Base-by-base conservation (phyloP, 2,329 filamentous ascomycete species). In the Fusarium secorum region DNA sequence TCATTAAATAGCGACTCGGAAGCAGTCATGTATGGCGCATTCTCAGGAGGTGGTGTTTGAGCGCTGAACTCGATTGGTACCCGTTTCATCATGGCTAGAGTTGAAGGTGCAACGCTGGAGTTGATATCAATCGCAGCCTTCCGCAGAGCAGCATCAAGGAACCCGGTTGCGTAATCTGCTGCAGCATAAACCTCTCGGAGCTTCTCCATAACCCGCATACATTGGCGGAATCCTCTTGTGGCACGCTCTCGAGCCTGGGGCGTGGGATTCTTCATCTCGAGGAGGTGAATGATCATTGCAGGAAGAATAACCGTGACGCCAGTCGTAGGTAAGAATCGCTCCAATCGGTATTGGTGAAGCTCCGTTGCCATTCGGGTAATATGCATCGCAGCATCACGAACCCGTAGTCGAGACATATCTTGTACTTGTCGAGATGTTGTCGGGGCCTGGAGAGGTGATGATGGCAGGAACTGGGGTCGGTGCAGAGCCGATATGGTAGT, bases 151-250 rank as follows among this genome's bases (percentile, higher is more conserved):
- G 94, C 94, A 78, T 97, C 93, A n/a, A 98, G 86, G 83, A 98
- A 98, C 5, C 93, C 93, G 2, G 93, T 95, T n/a, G 94, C 94
- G 76, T 96, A 97, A 80, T 98, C 95, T n/a, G 95, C 95, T 0
- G 95, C 94, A 1, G 94, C 91, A 77, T 98, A 98, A 33, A 94
- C 93, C 77, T 97, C 94, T 39, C 94, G 90, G 22, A 98, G 86
- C 70, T 91, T 91, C 78, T 94, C 91, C 85, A 98, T 92, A 64
- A 97, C 94, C 49, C 91, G 88, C 93, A 98, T 97, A 82, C 95
- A 98, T 78, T 94, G 91, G 74, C 91, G 92, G 83, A 97, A 97
- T 24, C 94, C 93, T 63, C 91, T 88, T 28, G 94, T 87, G 49
- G 93, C 94, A 44, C 88, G 86, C 65, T 92, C 88, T 22, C 93